Conservation (phyloP, 2,329 filamentous ascomycete species). For the Alternaria gaisen region DNA sequence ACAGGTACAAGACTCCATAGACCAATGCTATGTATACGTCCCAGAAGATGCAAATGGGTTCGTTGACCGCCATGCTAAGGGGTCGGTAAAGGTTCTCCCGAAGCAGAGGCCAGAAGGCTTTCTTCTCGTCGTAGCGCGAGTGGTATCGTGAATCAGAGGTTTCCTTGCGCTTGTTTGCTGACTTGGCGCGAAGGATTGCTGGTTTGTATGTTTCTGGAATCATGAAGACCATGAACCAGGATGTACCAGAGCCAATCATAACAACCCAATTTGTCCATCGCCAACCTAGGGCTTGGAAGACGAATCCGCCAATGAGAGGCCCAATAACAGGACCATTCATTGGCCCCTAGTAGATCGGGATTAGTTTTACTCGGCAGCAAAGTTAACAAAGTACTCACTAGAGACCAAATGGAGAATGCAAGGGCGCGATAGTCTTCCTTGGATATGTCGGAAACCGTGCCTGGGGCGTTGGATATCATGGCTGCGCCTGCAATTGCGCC, state of each 20-base stretch:
- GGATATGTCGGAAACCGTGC: slow-evolving; percentile 84
- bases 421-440: slow-evolving; percentile 80
- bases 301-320: slow-evolving; percentile 82
- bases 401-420: slow-evolving; percentile 83
- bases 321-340: slow-evolving; percentile 69
- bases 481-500: slow-evolving; percentile 78
- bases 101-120: slow-evolving; percentile 71
- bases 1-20: slow-evolving; percentile 87
- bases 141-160: slow-evolving; percentile 79
- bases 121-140: slow-evolving; percentile 81
- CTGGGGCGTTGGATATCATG: slow-evolving; percentile 84
- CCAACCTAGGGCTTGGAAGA: slow-evolving; percentile 82
- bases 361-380: no score
- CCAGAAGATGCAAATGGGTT: slow-evolving; percentile 88
- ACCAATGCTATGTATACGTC: slow-evolving; percentile 76
- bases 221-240: slow-evolving; percentile 67
- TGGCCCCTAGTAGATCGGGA: slow-evolving; percentile 62
- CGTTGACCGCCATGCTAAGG: slow-evolving; percentile 77
- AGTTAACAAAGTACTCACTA: slow-evolving; percentile 47
- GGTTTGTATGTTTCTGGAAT: slow-evolving; percentile 81
- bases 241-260: slow-evolving; percentile 71
- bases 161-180: slow-evolving; percentile 71
- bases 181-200: slow-evolving; percentile 76
- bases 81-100: slow-evolving; percentile 80
- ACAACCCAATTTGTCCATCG: slow-evolving; percentile 81